Conservation (phyloP, 495 filamentous ascomycete genomes). For the Aspergillus nidulans region DNA sequence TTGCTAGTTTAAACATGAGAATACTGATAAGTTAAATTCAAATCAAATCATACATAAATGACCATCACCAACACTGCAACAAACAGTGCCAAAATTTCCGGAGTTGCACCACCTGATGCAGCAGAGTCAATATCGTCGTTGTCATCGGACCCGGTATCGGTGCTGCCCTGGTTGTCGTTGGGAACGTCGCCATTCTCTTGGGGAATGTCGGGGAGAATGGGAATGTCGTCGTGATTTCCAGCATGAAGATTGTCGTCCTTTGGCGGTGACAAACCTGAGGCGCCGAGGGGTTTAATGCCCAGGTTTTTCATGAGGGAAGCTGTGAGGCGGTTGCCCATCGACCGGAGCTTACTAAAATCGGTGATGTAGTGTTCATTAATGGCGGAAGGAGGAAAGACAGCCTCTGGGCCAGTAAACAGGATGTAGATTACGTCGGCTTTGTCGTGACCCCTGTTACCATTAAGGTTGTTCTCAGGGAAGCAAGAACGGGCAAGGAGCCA, state of each 20-base stretch:
- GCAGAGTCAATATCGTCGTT: neutral
- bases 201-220: neutral
- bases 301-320: conserved; percentile 33
- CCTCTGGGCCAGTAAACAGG: conserved; percentile 29
- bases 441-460: conserved; percentile 29
- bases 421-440: conserved; percentile 36
- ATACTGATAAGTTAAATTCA: too few species aligned
- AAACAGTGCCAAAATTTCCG: neutral
- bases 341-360: conserved; percentile 31
- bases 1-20: too few species aligned
- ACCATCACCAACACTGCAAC: neutral
- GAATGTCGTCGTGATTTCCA: neutral
- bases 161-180: neutral
- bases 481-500: conserved; percentile 37
- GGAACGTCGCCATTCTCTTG: neutral
- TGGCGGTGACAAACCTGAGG: neutral
- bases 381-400: conserved; percentile 29
- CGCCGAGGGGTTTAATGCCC: neutral
- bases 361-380: conserved; percentile 33
- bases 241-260: neutral
- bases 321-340: conserved; percentile 30
- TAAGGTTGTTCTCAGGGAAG: conserved; percentile 32
- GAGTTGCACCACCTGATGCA: neutral
- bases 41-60: neutral
- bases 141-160: too few species aligned